phyloP scores from a whole-genome alignment of 2,329 filamentous ascomycete genomes.

The Penicillium carneum region DNA sequence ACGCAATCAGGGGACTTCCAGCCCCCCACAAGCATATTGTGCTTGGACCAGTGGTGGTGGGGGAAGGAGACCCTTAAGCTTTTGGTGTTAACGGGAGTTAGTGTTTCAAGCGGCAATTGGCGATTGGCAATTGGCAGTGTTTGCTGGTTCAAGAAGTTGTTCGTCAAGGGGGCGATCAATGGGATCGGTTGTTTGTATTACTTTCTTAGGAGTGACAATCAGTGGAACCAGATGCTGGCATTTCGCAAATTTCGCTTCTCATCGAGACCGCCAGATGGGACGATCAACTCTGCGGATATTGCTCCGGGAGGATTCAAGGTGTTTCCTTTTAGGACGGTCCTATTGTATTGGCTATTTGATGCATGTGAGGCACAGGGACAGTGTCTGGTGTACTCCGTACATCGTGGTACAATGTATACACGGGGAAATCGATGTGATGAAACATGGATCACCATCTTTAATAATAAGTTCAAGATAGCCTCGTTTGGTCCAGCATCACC shows the following conservation, averaged over 20 bases:
- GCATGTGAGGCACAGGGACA: conserved; percentile 4
- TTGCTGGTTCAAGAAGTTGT: conserved; percentile 10
- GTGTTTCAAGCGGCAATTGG: neutral
- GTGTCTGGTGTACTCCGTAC: neutral
- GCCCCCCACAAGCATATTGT: conserved; percentile 8
- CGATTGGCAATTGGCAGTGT: neutral
- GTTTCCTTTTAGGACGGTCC: neutral
- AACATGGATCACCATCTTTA: neutral
- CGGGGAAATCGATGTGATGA: conserved; percentile 1
- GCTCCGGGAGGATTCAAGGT: conserved; percentile 16
- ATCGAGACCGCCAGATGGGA: conserved; percentile 14
- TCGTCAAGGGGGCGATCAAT: neutral
- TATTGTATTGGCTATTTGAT: conserved; percentile 2
- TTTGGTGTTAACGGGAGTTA: conserved; percentile 11
- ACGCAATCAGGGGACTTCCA: conserved; percentile 35
- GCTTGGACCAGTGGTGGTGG: conserved; percentile 18
- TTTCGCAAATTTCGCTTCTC: conserved; percentile 21
- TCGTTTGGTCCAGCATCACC: neutral
- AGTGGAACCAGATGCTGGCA: conserved; percentile 37
- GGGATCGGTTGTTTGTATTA: conserved; percentile 21
- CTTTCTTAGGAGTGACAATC: conserved; percentile 37
- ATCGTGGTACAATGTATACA: neutral
- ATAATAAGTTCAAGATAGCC: neutral
- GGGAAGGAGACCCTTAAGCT: conserved; percentile 17
- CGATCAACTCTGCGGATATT: conserved; percentile 23